A percentile compares a stretch with the other conserved stretches of the same genome.
Conservation (phyloP, 2,329 filamentous ascomycete genomes). For the Fusarium sp. region DNA sequence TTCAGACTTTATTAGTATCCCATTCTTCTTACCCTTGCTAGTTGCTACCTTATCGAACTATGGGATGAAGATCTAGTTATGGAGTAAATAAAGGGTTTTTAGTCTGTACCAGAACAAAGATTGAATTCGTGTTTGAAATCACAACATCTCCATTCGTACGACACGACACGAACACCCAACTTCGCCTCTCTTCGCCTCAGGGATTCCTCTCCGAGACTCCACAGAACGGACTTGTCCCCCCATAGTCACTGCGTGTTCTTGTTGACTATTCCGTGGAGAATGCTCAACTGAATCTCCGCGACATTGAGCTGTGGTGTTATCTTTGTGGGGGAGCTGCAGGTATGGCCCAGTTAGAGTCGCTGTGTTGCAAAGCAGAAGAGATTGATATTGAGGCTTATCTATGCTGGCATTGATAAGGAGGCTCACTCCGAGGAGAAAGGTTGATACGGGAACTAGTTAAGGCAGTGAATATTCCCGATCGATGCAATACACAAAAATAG, state of each 20-base stretch:
- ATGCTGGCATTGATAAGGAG: conserved; percentile 15
- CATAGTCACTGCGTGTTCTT: background rate
- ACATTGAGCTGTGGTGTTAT: conserved; percentile 9
- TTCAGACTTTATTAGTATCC: background rate
- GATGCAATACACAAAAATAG: conserved; percentile 6
- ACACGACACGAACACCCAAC: background rate
- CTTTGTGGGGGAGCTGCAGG: conserved; percentile 11
- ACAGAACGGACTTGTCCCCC: background rate
- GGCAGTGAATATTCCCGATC: conserved; percentile 10
- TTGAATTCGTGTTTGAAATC: conserved; percentile 10
- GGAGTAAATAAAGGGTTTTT: background rate
- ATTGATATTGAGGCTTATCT: conserved; percentile 29
- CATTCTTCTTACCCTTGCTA: background rate
- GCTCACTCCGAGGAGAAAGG: conserved; percentile 32
- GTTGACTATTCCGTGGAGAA: conserved; percentile 3
- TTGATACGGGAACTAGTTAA: background rate
- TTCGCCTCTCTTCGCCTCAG: background rate
- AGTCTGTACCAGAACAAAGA: background rate
- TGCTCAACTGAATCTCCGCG: background rate
- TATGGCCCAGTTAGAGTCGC: conserved; percentile 10
- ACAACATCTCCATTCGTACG: conserved; percentile 13
- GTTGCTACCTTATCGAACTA: background rate
- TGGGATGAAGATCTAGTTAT: background rate
- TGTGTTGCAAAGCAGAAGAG: conserved; percentile 13
- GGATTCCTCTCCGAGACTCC: background rate